These are phyloP conservation scores for Odontarrhena argentea DNA, from an alignment of 345 rosid species.

Conservation along the genomic window DNA sequence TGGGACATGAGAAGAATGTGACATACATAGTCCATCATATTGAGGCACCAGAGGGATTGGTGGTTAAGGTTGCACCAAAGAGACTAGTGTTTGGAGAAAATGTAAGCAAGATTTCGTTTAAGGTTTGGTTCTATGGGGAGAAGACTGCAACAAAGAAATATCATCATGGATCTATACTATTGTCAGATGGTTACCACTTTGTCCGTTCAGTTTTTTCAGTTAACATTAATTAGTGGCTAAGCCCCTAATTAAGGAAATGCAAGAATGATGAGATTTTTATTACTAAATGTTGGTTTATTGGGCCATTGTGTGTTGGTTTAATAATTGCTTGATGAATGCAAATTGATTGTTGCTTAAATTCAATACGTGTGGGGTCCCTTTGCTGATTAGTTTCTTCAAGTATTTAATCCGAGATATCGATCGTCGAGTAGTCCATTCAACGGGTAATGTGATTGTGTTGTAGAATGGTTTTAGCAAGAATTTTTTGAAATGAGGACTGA, in stretches of 20 bases:
- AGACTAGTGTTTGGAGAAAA: slow-evolving; percentile 45
- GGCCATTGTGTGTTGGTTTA: slow-evolving; percentile 10
- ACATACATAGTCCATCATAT: slow-evolving; percentile 50
- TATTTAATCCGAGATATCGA: too few species aligned
- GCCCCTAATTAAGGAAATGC: not conserved
- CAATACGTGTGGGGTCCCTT: too few species aligned
- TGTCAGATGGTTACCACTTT: slow-evolving; percentile 55
- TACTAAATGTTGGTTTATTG: not conserved
- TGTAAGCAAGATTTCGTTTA: slow-evolving; percentile 43
- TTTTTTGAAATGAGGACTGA: too few species aligned
- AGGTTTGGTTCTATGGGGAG: slow-evolving; percentile 51
- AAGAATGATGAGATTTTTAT: not conserved
- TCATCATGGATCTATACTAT: slow-evolving; percentile 64
- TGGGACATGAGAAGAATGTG: slow-evolving; percentile 53
- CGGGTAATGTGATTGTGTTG: too few species aligned
- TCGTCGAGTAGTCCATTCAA: too few species aligned
- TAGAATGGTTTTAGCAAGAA: too few species aligned
- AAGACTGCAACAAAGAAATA: slow-evolving; percentile 52
- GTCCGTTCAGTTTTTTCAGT: slow-evolving; percentile 63
- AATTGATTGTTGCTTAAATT: too few species aligned
- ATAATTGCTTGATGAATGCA: not conserved
- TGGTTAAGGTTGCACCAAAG: slow-evolving; percentile 55
- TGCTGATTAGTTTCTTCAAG: too few species aligned
- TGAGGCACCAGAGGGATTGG: slow-evolving; percentile 53
- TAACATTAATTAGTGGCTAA: slow-evolving; percentile 42